Evolutionary conservation across 2,329 filamentous ascomycete species (phyloP).

Genomic region (Pseudogymnoascus sp.): DNA sequence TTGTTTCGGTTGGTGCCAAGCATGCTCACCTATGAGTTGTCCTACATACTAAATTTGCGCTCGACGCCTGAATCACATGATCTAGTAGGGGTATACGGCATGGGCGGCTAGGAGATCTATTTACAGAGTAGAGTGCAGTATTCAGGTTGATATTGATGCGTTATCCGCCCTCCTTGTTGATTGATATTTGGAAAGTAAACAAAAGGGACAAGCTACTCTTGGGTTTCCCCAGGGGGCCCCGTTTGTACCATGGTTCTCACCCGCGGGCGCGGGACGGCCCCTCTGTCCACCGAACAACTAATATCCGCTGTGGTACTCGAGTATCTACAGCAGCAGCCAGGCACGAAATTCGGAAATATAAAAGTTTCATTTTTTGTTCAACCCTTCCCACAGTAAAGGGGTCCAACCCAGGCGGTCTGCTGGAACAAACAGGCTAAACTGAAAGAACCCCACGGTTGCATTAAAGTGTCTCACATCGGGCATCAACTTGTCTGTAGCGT

Average conservation of each 20-base stretch:
- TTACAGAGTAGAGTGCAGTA: neutral
- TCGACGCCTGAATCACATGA: conserved; percentile 5
- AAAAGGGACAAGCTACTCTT: neutral
- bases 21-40: neutral
- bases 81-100: neutral
- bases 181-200: neutral
- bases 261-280: neutral
- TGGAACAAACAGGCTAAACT: neutral
- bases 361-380: conserved; percentile 2
- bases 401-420: neutral
- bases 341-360: neutral
- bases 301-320: neutral
- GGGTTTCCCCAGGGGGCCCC: neutral
- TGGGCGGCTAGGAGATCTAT: neutral
- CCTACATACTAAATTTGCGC: neutral
- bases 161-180: neutral
- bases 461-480: neutral
- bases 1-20: conserved; percentile 2
- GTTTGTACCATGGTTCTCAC: conserved; percentile 1
- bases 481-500: conserved; percentile 6
- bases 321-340: neutral
- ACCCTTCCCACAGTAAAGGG: neutral
- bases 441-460: neutral
- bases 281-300: neutral
- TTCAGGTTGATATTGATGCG: neutral